These are phyloP conservation scores for Boletus rubroflammeus DNA, from an alignment of 768 basidiomycete genomes.

Conservation along the genomic window DNA sequence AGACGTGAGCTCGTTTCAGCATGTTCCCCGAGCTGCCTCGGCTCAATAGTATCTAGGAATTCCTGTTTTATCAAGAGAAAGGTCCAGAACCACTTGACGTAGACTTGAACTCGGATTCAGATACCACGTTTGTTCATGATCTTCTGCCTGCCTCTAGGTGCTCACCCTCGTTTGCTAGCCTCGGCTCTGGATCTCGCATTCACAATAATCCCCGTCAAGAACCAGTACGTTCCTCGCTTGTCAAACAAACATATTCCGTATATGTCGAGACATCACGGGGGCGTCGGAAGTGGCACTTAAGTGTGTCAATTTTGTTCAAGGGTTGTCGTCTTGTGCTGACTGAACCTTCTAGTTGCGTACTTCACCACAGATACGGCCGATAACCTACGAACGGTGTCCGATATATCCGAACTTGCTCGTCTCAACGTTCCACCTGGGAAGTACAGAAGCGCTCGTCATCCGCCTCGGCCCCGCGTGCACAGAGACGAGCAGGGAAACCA, in stretches of 20 bases:
- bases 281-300: conserved; percentile 79
- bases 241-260: conserved; percentile 81
- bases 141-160: not conserved
- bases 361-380: conserved; percentile 63
- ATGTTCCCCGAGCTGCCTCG: not conserved
- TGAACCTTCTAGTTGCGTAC: conserved; percentile 58
- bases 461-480: conserved; percentile 38
- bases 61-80: conserved; percentile 72
- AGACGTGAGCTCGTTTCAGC: conserved; percentile 48
- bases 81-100: conserved; percentile 48
- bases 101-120: conserved; percentile 49
- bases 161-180: conserved; percentile 19
- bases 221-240: conserved; percentile 46
- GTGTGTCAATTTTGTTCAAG: conserved; percentile 39
- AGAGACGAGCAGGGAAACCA: conserved; percentile 25
- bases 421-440: conserved; percentile 55
- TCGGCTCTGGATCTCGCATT: conserved; percentile 29
- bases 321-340: conserved; percentile 2
- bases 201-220: conserved; percentile 27
- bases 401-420: conserved; percentile 49
- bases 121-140: conserved; percentile 40
- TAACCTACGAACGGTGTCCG: conserved; percentile 54
- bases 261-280: conserved; percentile 63
- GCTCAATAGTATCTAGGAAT: conserved; percentile 48
- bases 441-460: conserved; percentile 64